Evolutionary conservation across 2,329 filamentous ascomycete genomes (phyloP).

Genomic region (Fusarium sp.): DNA sequence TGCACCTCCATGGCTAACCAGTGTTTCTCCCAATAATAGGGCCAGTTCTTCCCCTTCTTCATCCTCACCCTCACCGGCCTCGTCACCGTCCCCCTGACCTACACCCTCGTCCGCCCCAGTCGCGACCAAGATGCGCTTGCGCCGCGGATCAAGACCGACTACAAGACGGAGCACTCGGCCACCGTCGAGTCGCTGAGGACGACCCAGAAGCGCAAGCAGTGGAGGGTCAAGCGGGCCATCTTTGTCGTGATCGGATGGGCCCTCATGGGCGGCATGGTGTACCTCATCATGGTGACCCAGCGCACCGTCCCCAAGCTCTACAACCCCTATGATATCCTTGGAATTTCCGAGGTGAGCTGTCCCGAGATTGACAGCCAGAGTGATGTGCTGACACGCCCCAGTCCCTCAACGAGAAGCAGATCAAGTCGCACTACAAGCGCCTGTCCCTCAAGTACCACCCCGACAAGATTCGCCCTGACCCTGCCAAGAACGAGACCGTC

Average conservation of each 20-base stretch:
- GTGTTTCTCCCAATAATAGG: slow-evolving; percentile 58
- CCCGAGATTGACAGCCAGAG: not conserved
- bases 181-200: slow-evolving; percentile 85
- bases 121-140: slow-evolving; percentile 83
- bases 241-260: slow-evolving; percentile 83
- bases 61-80: slow-evolving; percentile 90
- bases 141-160: slow-evolving; percentile 84
- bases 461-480: slow-evolving; percentile 89
- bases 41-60: slow-evolving; percentile 99
- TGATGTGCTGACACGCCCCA: slow-evolving; percentile 49
- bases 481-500: slow-evolving; percentile 87
- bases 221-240: slow-evolving; percentile 85
- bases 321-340: slow-evolving; percentile 97
- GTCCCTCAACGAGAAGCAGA: slow-evolving; percentile 87
- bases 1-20: slow-evolving; percentile 8
- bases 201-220: slow-evolving; percentile 90
- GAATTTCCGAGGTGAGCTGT: slow-evolving; percentile 79
- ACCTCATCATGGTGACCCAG: slow-evolving; percentile 86
- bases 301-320: slow-evolving; percentile 81
- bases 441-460: slow-evolving; percentile 90
- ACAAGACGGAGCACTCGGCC: slow-evolving; percentile 83
- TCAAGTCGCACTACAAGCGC: slow-evolving; percentile 90
- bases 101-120: slow-evolving; percentile 84
- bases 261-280: slow-evolving; percentile 89
- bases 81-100: slow-evolving; percentile 90